Evolutionary conservation across 768 basidiomycete species (phyloP).

Genomic region (Peribolospora baueri): DNA sequence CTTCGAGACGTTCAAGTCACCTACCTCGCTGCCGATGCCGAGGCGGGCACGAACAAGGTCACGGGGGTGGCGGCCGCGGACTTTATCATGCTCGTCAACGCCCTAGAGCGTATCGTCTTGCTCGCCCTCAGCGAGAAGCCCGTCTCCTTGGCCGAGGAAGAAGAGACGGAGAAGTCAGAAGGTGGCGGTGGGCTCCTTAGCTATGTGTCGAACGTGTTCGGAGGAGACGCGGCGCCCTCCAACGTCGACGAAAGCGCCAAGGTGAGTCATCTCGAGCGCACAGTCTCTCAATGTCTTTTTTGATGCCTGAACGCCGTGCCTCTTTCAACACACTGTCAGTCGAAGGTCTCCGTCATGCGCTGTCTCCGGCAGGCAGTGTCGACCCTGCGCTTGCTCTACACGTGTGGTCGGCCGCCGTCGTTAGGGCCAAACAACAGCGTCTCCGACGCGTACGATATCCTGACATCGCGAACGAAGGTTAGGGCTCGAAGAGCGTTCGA

Average conservation of each 20-base stretch:
- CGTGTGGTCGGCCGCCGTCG: conserved; percentile 8
- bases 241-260: conserved; percentile 4
- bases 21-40: conserved; percentile 44
- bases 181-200: conserved; percentile 45
- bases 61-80: conserved; percentile 10
- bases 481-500: conserved; percentile 61
- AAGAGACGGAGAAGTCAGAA: conserved; percentile 29
- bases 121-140: conserved; percentile 35
- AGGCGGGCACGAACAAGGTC: conserved; percentile 14
- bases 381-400: neutral
- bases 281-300: neutral
- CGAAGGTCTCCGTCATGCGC: conserved; percentile 3
- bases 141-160: conserved; percentile 13
- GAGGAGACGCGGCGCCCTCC: conserved; percentile 26
- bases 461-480: conserved; percentile 9
- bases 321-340: neutral
- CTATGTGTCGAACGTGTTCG: conserved; percentile 76
- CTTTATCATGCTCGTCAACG: conserved; percentile 57
- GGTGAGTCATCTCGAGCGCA: neutral
- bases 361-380: conserved; percentile 5
- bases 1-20: conserved; percentile 19
- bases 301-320: no score
- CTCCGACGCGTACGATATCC: neutral
- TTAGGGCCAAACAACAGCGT: conserved; percentile 4
- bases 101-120: conserved; percentile 54